Evolutionary conservation across 352 stramenopile genomes (phyloP), one percentile per base, ranked within the genome.

Genomic region (Pythium apleroticum): DNA sequence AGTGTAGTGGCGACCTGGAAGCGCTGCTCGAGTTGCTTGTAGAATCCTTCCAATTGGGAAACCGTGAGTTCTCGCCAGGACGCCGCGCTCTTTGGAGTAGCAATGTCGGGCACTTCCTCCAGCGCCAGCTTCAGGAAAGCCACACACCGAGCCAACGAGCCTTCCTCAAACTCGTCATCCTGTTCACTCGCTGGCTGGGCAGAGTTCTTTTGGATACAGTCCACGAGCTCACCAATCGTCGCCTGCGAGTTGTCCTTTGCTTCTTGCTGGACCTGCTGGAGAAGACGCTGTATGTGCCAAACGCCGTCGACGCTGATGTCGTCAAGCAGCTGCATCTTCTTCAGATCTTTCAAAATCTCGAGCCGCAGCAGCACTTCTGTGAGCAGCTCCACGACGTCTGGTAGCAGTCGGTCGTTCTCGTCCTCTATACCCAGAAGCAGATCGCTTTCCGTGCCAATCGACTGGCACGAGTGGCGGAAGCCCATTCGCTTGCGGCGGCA

Each of bases 1-100:
- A 92, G 76, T 37, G 86, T 95, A 35, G 84, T 93, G 11, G 86
- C 86, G 48, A 95, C 86, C 30, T 90, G 79, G 67, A 95, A 93
- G 2, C 82, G 71, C 69, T 90, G 83, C 56, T 89, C 60, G 8
- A 92, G 58, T 52, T 88, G 74, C 35, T 72, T 60, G 66, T 89
- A 93, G 33, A 93, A 72, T 20, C 59, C 63, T 52, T 75, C 67
- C 20, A 89, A 75, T n/a, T 75, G 68, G 17, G 53, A 24, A 4
- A 94, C 52, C 7, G 59, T 67, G 50, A 91, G 65, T 6, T 67
- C 57, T 59, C 78, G 60, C 80, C 74, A 87, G 22, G 64, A 73
- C 14, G 67, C 57, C 2, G 75, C 53, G 2, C 64, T 69, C 22
- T 76, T 52, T 17, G 82, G 55, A 0, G 33, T 39, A 0, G 76